Evolutionary conservation across 768 basidiomycete species (phyloP), one percentile per base, ranked within the genome.

Genomic region (Rubroboletus satanas): DNA sequence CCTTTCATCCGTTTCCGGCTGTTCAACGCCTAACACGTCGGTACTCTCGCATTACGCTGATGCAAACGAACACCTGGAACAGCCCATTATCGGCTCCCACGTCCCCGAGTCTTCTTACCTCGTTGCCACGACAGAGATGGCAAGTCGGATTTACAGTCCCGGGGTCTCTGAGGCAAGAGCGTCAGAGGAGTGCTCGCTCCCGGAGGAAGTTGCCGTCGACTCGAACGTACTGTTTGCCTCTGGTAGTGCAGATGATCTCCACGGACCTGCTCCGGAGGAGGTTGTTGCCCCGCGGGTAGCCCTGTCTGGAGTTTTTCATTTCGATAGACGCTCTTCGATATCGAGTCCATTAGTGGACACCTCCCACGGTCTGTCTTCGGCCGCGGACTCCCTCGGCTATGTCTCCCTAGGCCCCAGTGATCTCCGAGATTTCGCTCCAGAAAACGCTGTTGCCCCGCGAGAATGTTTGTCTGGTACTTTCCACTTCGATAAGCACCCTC

Each of bases 11-110:
- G 21, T 51, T 37, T 66, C 66, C 32, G 52, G 51, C 39, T 21
- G 46, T 39, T 72, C 69, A 2, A 64, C 62, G 23, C 61, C 64
- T 7, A 52, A 63, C 28, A 68, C 64, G 4, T 70, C 66, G 15
- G 32, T 65, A 10, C 52, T 47, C 21, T 72, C 70, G 23, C 36
- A 56, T 35, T 55, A 56, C 5, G 53, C 48, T 38, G 62, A 65
- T 54, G 49, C 57, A 42, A 49, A 35, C 39, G 57, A 63, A 42
- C 7, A 28, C 15, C 38, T 48, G 37, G 57, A 48, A 31, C 53
- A 36, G 2, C 23, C 42, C 29, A 45, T 31, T 46, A 28, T 33
- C 36, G 37, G 29, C 28, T 35, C 41, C n/a, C 33, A 18, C 9
- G 12, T 18, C 6, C 38, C 31, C 51, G 41, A 51, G 39, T 41